Evolutionary conservation across 345 rosid species (phyloP), one percentile per base, ranked within the genome.

Genomic region (Euphorbia peplus): DNA sequence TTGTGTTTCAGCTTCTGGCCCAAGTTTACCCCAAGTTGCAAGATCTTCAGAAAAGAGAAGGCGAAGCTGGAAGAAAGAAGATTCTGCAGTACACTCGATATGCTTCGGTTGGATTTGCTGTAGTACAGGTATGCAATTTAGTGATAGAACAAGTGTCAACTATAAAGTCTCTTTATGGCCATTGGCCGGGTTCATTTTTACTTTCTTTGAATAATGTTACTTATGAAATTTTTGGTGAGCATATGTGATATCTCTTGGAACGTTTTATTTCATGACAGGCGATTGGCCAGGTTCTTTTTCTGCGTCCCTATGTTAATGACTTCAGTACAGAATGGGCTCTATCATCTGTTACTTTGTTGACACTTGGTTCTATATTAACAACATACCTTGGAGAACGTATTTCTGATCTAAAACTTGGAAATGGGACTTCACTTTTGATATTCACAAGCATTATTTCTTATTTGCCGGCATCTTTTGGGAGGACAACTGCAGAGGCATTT

Each of bases 41-140:
- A 87, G 97, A 95, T 75, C 97, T 95, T 73, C 99, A 91, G 85
- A 95, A 95, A 77, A 83, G 84, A 87, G 99, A 95, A 88, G 99
- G 99, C 18, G 97, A 95, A 86, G 96, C 97, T 0, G 99, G 99
- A 61, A 90, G 99, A 57, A 95, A 95, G 82, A 95, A 91, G 79
- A 73, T 95, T 75, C 92, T 91, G 60, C 91, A 95, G 85, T 91
- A 95, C 67, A 91, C 95, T 68, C 84, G 85, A 50, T 91, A 95
- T 63, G 97, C 96, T 78, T 95, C 99, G 4, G 97, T 95, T 25
- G 99, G 93, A 51, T 95, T 95, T 48, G 96, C 97, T 15, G 69
- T 91, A 67, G 97, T 91, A 47, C 96, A 90, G 87, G 92, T 83
- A 70, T 70, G 66, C 29, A 66, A 32, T 64, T 67, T 24, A 15